Percentiles rank a stretch among this genome's conserved stretches.
These are phyloP conservation scores for Phytophthora cajani DNA, from an alignment of 352 stramenopile genomes.

Conservation along the genomic window DNA sequence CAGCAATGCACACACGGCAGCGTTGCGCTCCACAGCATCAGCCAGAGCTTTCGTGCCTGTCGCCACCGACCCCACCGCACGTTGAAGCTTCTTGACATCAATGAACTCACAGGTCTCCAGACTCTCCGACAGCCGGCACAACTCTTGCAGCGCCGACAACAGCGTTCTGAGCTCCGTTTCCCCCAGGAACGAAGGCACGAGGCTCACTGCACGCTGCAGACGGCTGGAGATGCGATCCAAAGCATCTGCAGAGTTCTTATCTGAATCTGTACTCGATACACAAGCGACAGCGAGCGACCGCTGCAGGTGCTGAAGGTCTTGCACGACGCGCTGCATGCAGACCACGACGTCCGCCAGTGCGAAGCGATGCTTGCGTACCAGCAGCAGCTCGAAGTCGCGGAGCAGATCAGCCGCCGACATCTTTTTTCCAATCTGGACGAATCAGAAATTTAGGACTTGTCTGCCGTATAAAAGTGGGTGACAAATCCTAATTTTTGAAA, in stretches of 20 bases:
- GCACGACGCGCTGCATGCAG: slow-evolving; percentile 18
- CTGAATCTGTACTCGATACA: not conserved
- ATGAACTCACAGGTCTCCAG: slow-evolving; percentile 2
- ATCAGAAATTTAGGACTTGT: not conserved
- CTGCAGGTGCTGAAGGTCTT: slow-evolving; percentile 23
- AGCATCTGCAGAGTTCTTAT: slow-evolving; percentile 3
- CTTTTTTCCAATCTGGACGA: not conserved
- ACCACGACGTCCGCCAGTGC: slow-evolving; percentile 35
- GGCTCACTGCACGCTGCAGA: slow-evolving; percentile 14
- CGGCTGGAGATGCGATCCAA: slow-evolving; percentile 15
- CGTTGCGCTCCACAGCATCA: slow-evolving; percentile 1
- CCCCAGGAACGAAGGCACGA: slow-evolving; percentile 27
- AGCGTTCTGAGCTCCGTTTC: slow-evolving; percentile 22
- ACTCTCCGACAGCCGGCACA: not conserved
- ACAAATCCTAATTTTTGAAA: too few relatives aligned
- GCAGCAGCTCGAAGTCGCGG: slow-evolving; percentile 53
- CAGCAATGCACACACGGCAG: slow-evolving; percentile 11
- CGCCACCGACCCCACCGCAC: not conserved
- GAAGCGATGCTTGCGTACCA: slow-evolving; percentile 52
- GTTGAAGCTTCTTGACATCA: slow-evolving; percentile 2
- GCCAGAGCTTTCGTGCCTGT: slow-evolving; percentile 11
- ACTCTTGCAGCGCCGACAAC: slow-evolving; percentile 20
- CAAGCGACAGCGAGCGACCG: slow-evolving; percentile 1
- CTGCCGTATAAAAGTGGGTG: too few relatives aligned
- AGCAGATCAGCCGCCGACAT: slow-evolving; percentile 9